Conservation (phyloP, 192 early-diverging fungal species). For the Obelidium mucronatum region DNA sequence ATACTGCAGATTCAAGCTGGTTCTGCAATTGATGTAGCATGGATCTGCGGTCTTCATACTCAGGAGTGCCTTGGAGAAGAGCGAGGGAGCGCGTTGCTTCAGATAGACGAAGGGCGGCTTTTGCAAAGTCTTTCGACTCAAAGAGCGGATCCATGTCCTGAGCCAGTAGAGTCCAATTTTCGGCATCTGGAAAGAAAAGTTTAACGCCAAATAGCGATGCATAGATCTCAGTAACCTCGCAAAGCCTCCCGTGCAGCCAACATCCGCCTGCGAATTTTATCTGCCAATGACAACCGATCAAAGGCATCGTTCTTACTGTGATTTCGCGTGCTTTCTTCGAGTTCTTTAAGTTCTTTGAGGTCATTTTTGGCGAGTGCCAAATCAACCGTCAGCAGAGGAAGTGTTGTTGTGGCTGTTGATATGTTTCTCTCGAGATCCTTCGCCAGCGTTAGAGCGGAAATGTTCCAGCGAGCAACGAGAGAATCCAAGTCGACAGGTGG, state of each 20-base stretch:
- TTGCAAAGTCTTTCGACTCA: slow-evolving; percentile 64
- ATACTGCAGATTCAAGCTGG: slow-evolving; percentile 63
- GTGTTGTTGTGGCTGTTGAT: too few relatives aligned
- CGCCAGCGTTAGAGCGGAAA: too few relatives aligned
- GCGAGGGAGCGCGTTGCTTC: slow-evolving; percentile 72
- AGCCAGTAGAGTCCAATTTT: slow-evolving; percentile 81
- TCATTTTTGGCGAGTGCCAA: too few relatives aligned
- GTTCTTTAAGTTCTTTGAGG: too few relatives aligned
- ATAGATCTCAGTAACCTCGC: not conserved
- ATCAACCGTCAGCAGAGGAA: too few relatives aligned
- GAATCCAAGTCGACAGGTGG: too few relatives aligned
- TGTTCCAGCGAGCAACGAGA: too few relatives aligned
- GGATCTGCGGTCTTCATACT: slow-evolving; percentile 67
- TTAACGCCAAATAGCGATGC: not conserved
- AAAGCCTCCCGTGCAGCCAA: slow-evolving; percentile 53
- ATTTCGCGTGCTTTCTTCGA: too few relatives aligned
- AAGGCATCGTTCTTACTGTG: slow-evolving; percentile 53
- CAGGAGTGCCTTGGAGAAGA: slow-evolving; percentile 71
- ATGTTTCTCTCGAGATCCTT: too few relatives aligned
- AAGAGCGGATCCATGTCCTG: slow-evolving; percentile 74
- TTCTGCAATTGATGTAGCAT: slow-evolving; percentile 65
- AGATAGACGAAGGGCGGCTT: slow-evolving; percentile 64
- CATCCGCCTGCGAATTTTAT: slow-evolving; percentile 75
- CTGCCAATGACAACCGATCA: slow-evolving; percentile 67
- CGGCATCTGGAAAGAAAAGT: slow-evolving; percentile 71